Evolutionary conservation across 805 yeast species (phyloP), one percentile per base, ranked within the genome.

Genomic region (Blastobotrys mokoenaii): DNA sequence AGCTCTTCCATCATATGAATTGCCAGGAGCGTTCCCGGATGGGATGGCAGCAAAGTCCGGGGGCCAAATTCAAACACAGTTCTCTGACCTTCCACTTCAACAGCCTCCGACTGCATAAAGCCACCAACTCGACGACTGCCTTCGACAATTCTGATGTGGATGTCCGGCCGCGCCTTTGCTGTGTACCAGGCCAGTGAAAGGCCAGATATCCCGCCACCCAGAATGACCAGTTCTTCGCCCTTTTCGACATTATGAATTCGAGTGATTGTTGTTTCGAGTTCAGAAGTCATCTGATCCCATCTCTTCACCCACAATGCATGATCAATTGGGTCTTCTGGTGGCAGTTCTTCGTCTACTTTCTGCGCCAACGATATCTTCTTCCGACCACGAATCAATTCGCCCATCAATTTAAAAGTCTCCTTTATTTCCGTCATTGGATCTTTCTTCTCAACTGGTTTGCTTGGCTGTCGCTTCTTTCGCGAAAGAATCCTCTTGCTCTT

Each of bases 171-270:
- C n/a, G 86, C 61, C 45, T 73, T 74, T 31, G 72, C 69, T 11
- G 88, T 67, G 29, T 61, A 48, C 56, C 62, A 61, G 1, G 69
- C 64, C 8, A 65, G 46, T 2, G 87, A 68, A 2, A 93, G 68
- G 0, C 97, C 97, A 0, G 96, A 83, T 1, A 90, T 75, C 0
- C 98, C 98, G 0, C 84, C 82, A 0, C 98, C 98, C 1, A 88
- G 58, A 0, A 89, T 84, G 0, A 84, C 88, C 1, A 88, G 79
- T 16, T 62, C 62, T 1, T 54, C 58, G 27, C 57, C 56, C 8
- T 43, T 77, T 10, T 48, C 37, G 29, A 63, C 40, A 16, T 60
- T 50, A 41, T 55, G 54, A 11, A 62, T 46, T 5, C 63, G 56
- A 10, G 61, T 52, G 9, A 55, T 38, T n/a, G 44, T 45, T 6